Evolutionary conservation across 495 filamentous ascomycete genomes (phyloP), one percentile per base, ranked within the genome.

Genomic region (Xylaria bambusicola): DNA sequence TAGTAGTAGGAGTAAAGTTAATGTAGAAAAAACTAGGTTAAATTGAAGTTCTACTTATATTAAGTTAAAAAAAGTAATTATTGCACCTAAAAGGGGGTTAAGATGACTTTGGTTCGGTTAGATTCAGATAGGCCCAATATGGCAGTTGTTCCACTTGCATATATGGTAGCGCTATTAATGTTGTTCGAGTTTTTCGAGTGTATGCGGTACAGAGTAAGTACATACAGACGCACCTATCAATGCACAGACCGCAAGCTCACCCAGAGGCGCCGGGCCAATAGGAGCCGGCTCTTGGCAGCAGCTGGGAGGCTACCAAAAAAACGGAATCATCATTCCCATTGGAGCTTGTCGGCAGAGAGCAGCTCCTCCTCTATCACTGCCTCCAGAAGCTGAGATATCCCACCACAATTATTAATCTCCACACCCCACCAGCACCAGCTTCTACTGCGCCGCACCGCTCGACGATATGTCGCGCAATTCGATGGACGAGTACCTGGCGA

Each of bases 391-490:
- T 4, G 13, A 21, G 26, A 18, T 24, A 29, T 49, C 47, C 41
- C 52, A 42, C 50, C 55, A 44, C 41, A 44, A 45, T 46, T 20
- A 20, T 15, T 38, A 24, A 44, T 44, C 38, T 49, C 52, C 46
- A 57, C 24, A 31, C 7, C 10, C 44, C 1, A 33, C 29, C 29
- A 33, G 10, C 29, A 33, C 38, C 40, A 33, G 45, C 36, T 26
- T 36, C 29, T 29, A 36, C 15, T 18, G 29, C 53, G 21, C 24
- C 15, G 21, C 10, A 31, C 31, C 33, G 41, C 9, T 46, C 15
- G 26, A 56, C 71, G 74, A 73, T 35, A 84, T 82, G 80, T 75
- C 80, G 63, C 75, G 75, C 33, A 74, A 74, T 50, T 77, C 74
- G 35, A 75, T 79, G 62, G 73, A 78, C 56, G 76, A 79, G 12